A percentile compares a stretch with the other conserved stretches of the same genome.
These are phyloP conservation scores for Termitomyces heimii DNA, from an alignment of 768 basidiomycete genomes.

Conservation along the genomic window DNA sequence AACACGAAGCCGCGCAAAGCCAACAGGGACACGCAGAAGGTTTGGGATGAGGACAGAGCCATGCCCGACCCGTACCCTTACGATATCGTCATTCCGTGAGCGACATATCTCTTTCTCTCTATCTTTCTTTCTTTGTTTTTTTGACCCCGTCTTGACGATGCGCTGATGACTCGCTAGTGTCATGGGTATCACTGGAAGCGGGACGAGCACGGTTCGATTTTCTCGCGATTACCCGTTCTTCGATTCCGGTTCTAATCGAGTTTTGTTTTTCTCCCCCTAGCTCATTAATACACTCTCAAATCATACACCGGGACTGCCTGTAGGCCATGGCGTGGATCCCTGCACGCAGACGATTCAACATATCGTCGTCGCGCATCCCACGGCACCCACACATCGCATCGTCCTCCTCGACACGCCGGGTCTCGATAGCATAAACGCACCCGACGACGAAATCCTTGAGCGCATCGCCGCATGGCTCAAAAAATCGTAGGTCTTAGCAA, in stretches of 20 bases:
- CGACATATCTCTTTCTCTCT: no score
- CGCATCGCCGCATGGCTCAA: slow-evolving; percentile 7
- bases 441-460: slow-evolving; percentile 7
- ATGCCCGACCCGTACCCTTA: slow-evolving; percentile 7
- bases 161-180: neutral
- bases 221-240: no score
- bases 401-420: slow-evolving; percentile 12
- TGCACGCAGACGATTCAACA: slow-evolving; percentile 6
- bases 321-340: slow-evolving; percentile 11
- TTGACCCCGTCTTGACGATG: neutral
- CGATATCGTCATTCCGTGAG: slow-evolving; percentile 14
- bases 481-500: slow-evolving; percentile 1
- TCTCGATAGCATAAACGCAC: slow-evolving; percentile 6
- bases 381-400: slow-evolving; percentile 5
- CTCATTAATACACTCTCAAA: slow-evolving; percentile 9
- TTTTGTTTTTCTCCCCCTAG: no score
- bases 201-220: slow-evolving; percentile 11
- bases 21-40: neutral
- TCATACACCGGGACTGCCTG: neutral
- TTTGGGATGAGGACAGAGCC: slow-evolving; percentile 2
- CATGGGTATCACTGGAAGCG: slow-evolving; percentile 12
- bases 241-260: neutral
- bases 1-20: slow-evolving; percentile 1
- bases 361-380: slow-evolving; percentile 5
- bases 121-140: no score